Evolutionary conservation across 176 grass and related monocot species (phyloP).

Genomic region (Luzula sylvatica): DNA sequence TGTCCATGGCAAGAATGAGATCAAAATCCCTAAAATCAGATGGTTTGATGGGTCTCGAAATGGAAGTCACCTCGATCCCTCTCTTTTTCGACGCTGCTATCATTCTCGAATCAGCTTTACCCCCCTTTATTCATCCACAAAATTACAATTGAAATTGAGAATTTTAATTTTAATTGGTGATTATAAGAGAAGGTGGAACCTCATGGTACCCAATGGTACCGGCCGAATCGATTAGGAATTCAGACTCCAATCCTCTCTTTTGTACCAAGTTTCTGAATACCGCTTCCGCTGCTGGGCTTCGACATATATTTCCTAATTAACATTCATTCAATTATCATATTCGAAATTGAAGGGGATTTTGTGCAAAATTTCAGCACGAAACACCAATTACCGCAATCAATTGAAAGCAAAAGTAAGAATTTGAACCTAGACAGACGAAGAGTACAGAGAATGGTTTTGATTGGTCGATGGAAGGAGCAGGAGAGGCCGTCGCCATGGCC

Average conservation of each 20-base stretch:
- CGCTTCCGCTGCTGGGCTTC: slow-evolving; percentile 85
- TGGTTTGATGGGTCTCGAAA: slow-evolving; percentile 67
- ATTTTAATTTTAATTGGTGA: background rate
- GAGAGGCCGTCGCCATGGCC: slow-evolving; percentile 9
- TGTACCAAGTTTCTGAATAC: slow-evolving; percentile 60
- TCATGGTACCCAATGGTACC: slow-evolving; percentile 94
- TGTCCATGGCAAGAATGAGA: slow-evolving; percentile 95
- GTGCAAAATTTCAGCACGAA: background rate
- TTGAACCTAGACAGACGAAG: slow-evolving; percentile 84
- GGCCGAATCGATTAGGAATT: slow-evolving; percentile 78
- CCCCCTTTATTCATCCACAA: slow-evolving; percentile 28
- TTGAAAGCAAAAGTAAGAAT: background rate
- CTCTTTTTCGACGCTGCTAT: slow-evolving; percentile 62
- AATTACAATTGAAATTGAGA: background rate
- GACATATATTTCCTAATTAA: slow-evolving; percentile 74
- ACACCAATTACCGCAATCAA: background rate
- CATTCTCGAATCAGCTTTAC: slow-evolving; percentile 84
- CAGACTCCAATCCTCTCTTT: slow-evolving; percentile 53
- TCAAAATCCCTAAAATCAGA: slow-evolving; percentile 85
- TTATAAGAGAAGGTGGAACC: slow-evolving; percentile 20
- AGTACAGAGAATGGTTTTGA: slow-evolving; percentile 68
- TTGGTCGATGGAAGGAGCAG: slow-evolving; percentile 7
- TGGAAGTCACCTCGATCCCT: slow-evolving; percentile 86
- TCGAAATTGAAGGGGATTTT: background rate
- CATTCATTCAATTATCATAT: slow-evolving; percentile 5